Percentiles rank a stretch among this genome's conserved stretches.
Conservation (phyloP, 2,329 filamentous ascomycete species). For the Cytospora mali region DNA sequence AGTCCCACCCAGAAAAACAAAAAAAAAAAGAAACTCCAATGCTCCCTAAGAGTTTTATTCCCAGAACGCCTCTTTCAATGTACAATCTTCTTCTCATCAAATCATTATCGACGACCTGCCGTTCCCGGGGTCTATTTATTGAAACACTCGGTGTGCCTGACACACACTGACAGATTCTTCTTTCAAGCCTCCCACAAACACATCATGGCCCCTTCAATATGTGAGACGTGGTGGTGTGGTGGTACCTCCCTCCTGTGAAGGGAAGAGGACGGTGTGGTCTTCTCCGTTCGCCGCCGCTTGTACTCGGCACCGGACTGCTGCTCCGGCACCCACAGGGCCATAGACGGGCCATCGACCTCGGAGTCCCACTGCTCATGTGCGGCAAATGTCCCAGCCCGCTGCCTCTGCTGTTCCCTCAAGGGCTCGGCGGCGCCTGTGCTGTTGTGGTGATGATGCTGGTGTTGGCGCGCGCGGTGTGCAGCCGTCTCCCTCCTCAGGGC, state of each 20-base stretch:
- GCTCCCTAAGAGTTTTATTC: background rate
- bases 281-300: conserved; percentile 20
- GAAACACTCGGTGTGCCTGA: background rate
- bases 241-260: conserved; percentile 8
- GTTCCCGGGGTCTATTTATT: background rate
- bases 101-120: background rate
- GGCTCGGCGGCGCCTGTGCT: background rate
- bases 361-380: conserved; percentile 26
- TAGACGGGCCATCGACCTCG: conserved; percentile 24
- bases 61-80: background rate
- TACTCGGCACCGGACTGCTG: background rate
- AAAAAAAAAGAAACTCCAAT: background rate
- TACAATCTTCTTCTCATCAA: background rate
- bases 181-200: conserved; percentile 20
- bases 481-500: conserved; percentile 26
- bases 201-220: conserved; percentile 27
- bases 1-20: background rate
- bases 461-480: conserved; percentile 24
- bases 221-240: conserved; percentile 9
- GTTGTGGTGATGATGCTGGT: conserved; percentile 7
- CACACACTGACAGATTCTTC: no score
- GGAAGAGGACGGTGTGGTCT: background rate
- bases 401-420: background rate
- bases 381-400: conserved; percentile 13
- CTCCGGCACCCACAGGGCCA: conserved; percentile 25